phyloP scores from a whole-genome alignment of 2,329 filamentous ascomycete genomes.

The Calonectria pteridis region DNA sequence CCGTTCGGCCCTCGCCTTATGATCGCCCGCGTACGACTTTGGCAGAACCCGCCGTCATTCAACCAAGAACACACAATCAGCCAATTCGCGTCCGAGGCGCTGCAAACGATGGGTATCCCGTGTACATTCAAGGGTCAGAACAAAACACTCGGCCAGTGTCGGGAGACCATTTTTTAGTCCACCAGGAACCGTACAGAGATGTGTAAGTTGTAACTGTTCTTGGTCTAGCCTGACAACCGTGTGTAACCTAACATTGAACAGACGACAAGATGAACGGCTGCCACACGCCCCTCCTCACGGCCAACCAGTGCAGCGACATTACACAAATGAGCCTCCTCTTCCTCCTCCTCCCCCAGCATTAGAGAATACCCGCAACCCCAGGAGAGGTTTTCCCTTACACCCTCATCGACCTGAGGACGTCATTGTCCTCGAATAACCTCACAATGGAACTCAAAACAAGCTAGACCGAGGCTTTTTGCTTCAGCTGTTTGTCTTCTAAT shows the following conservation, averaged over 20 bases:
- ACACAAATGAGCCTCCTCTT: slow-evolving; percentile 27
- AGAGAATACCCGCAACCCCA: slow-evolving; percentile 30
- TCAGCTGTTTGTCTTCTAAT: neutral
- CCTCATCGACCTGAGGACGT: slow-evolving; percentile 44
- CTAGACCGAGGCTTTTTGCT: neutral
- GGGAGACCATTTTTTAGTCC: slow-evolving; percentile 19
- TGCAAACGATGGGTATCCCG: slow-evolving; percentile 22
- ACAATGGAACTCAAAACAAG: neutral
- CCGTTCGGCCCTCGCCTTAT: slow-evolving; percentile 20
- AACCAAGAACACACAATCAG: slow-evolving; percentile 15
- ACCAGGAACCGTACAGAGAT: slow-evolving; percentile 38
- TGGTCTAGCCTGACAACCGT: neutral
- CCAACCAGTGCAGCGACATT: slow-evolving; percentile 34
- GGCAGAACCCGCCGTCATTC: slow-evolving; percentile 25
- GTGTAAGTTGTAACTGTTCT: slow-evolving; percentile 37
- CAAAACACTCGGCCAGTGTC: slow-evolving; percentile 31
- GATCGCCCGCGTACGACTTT: slow-evolving; percentile 19
- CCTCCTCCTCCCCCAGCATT: slow-evolving; percentile 2
- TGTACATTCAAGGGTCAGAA: slow-evolving; percentile 23
- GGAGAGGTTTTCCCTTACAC: slow-evolving; percentile 35
- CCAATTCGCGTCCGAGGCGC: slow-evolving; percentile 17
- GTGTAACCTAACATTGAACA: slow-evolving; percentile 33
- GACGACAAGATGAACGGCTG: slow-evolving; percentile 29
- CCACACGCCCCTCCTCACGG: slow-evolving; percentile 17
- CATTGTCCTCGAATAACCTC: slow-evolving; percentile 49